These are phyloP conservation scores for Boehmeria nivea DNA, from an alignment of 306 rosid genomes.

Conservation along the genomic window DNA sequence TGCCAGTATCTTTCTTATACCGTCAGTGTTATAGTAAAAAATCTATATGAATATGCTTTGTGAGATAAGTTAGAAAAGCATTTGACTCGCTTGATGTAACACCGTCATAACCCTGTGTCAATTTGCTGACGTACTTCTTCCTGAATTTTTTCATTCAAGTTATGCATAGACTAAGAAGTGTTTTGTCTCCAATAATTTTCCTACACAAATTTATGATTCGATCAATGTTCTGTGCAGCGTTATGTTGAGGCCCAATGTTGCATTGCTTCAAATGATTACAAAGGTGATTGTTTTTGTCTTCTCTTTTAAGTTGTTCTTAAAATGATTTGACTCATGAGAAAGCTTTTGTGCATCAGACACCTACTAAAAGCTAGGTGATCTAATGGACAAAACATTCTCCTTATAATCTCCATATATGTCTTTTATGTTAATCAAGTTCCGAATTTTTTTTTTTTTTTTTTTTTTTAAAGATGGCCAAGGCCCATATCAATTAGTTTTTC, in stretches of 20 bases:
- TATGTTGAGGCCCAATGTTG: conserved; percentile 97
- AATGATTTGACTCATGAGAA: not conserved
- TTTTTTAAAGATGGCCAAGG: too few relatives aligned
- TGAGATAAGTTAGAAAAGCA: not conserved
- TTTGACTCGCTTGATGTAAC: not conserved
- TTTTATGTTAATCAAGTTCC: too few relatives aligned
- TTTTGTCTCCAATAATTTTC: not conserved
- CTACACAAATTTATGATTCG: not conserved
- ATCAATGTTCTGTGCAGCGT: conserved; percentile 47
- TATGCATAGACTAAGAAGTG: not conserved
- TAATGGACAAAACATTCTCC: too few relatives aligned
- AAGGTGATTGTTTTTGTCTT: conserved; percentile 36
- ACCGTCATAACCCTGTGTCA: too few relatives aligned
- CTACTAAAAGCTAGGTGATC: not conserved
- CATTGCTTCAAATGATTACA: conserved; percentile 84
- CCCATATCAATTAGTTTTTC: too few relatives aligned
- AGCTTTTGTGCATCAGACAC: not conserved
- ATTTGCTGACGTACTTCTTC: not conserved
- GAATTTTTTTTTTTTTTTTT: too few relatives aligned
- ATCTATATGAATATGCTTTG: not conserved
- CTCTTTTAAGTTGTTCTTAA: not conserved
- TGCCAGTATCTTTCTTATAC: not conserved
- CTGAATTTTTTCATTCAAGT: not conserved
- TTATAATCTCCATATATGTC: not conserved
- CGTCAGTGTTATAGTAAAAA: not conserved